Percentiles rank a stretch among this genome's conserved stretches.
Conservation (phyloP, 75 land plant species). For the Larix kaempferi region DNA sequence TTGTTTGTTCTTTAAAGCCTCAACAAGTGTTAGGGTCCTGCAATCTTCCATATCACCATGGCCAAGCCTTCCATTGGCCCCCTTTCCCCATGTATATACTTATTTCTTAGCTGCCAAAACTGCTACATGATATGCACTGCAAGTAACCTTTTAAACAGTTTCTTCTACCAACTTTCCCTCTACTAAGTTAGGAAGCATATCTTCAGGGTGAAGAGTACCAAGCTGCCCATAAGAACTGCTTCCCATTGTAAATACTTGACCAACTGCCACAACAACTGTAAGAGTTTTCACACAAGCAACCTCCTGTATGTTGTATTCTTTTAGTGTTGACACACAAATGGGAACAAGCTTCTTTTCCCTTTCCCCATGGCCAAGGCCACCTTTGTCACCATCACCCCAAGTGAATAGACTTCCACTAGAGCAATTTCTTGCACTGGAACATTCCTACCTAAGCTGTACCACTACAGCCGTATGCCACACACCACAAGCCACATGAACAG, state of each 20-base stretch:
- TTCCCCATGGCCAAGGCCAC: constrained; percentile 88
- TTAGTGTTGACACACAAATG: constrained; percentile 68
- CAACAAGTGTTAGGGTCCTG: constrained; percentile 53
- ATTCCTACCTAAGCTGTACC: constrained; percentile 57
- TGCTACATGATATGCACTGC: constrained; percentile 78
- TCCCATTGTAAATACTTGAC: constrained; percentile 90
- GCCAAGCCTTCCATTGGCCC: constrained; percentile 69
- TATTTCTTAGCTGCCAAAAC: constrained; percentile 53
- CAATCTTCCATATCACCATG: constrained; percentile 63
- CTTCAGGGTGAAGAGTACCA: constrained; percentile 69
- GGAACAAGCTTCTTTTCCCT: constrained; percentile 78
- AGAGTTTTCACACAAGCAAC: constrained; percentile 83
- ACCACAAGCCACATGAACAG: constrained; percentile 79
- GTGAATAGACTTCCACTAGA: constrained; percentile 80
- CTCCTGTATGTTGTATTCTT: constrained; percentile 56
- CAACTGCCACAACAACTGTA: constrained; percentile 75
- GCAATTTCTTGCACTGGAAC: constrained; percentile 36
- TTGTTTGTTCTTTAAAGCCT: constrained; percentile 60
- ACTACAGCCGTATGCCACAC: constrained; percentile 96
- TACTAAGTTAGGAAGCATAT: constrained; percentile 52
- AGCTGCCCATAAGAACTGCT: constrained; percentile 82
- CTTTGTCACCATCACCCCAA: constrained; percentile 95
- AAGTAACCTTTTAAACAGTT: constrained; percentile 61
- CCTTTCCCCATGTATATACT: constrained; percentile 84
- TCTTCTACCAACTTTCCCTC: constrained; percentile 34